Conservation (phyloP, 1,284 basidiomycete species). For the Pseudozyma pruni region DNA sequence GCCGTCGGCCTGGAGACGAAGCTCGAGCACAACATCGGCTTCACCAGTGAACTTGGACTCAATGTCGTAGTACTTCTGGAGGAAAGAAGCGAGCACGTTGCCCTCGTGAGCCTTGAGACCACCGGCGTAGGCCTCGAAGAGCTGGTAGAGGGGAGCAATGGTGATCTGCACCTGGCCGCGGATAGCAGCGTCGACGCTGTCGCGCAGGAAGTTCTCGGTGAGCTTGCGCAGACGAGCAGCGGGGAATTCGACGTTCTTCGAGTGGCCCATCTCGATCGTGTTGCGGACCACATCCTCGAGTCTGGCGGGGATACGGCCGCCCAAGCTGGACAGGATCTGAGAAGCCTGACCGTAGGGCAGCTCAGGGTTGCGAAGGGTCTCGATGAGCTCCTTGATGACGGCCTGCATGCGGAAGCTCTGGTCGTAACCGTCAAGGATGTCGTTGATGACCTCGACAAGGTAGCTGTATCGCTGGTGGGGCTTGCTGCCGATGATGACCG, state of each 20-base stretch:
- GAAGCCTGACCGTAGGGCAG: slow-evolving; percentile 88
- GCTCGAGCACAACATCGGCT: slow-evolving; percentile 85
- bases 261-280: slow-evolving; percentile 79
- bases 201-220: slow-evolving; percentile 85
- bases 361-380: slow-evolving; percentile 81
- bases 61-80: slow-evolving; percentile 81
- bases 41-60: slow-evolving; percentile 94
- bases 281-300: slow-evolving; percentile 83
- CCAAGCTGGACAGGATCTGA: slow-evolving; percentile 86
- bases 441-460: slow-evolving; percentile 82
- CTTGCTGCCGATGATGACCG: slow-evolving; percentile 88
- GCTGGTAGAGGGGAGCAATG: slow-evolving; percentile 78
- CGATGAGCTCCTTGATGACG: slow-evolving; percentile 83
- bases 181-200: slow-evolving; percentile 73
- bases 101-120: slow-evolving; percentile 91
- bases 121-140: slow-evolving; percentile 82
- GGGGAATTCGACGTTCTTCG: slow-evolving; percentile 86
- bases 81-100: slow-evolving; percentile 77
- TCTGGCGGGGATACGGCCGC: slow-evolving; percentile 85
- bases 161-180: slow-evolving; percentile 70
- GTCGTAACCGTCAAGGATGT: slow-evolving; percentile 74
- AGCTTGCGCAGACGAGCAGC: slow-evolving; percentile 79
- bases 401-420: slow-evolving; percentile 72
- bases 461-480: slow-evolving; percentile 86
- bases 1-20: slow-evolving; percentile 92